These are phyloP conservation scores for Papiliotrema laurentii DNA, from an alignment of 1,284 basidiomycete species.

Conservation along the genomic window DNA sequence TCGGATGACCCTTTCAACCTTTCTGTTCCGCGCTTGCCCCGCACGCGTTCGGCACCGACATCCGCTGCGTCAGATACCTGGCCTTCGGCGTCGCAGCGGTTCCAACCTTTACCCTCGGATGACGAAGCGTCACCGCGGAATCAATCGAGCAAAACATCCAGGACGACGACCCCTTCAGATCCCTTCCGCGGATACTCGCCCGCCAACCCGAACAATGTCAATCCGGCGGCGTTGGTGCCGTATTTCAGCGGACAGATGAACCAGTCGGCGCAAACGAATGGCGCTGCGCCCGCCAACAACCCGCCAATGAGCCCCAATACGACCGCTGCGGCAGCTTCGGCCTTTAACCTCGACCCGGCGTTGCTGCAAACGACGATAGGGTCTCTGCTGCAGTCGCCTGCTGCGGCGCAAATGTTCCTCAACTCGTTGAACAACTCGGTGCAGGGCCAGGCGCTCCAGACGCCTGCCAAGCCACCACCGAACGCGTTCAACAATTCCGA, in stretches of 20 bases:
- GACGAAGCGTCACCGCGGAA: slow-evolving; percentile 19
- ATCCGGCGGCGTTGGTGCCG: slow-evolving; percentile 19
- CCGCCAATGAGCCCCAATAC: slow-evolving; percentile 15
- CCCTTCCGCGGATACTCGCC: not conserved
- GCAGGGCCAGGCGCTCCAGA: slow-evolving; percentile 36
- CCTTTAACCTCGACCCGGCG: slow-evolving; percentile 43
- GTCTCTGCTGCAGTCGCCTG: slow-evolving; percentile 59
- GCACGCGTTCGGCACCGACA: slow-evolving; percentile 7
- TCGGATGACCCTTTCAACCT: slow-evolving; percentile 5
- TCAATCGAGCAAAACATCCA: slow-evolving; percentile 4
- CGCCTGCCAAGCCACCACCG: slow-evolving; percentile 4
- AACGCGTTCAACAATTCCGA: not conserved
- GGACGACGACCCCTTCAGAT: slow-evolving; percentile 16
- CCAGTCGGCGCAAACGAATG: not conserved
- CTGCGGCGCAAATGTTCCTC: slow-evolving; percentile 66
- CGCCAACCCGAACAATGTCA: slow-evolving; percentile 9
- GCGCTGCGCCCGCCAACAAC: not conserved
- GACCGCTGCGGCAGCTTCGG: slow-evolving; percentile 19
- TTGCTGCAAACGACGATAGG: slow-evolving; percentile 61
- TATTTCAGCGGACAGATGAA: slow-evolving; percentile 6
- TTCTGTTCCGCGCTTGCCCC: slow-evolving; percentile 8
- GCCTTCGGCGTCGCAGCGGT: slow-evolving; percentile 27
- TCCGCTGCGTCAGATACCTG: slow-evolving; percentile 8
- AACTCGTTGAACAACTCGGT: slow-evolving; percentile 49
- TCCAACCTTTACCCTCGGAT: slow-evolving; percentile 32